These are phyloP conservation scores for Croton setiger DNA, from an alignment of 441 rosid genomes.

Conservation along the genomic window DNA sequence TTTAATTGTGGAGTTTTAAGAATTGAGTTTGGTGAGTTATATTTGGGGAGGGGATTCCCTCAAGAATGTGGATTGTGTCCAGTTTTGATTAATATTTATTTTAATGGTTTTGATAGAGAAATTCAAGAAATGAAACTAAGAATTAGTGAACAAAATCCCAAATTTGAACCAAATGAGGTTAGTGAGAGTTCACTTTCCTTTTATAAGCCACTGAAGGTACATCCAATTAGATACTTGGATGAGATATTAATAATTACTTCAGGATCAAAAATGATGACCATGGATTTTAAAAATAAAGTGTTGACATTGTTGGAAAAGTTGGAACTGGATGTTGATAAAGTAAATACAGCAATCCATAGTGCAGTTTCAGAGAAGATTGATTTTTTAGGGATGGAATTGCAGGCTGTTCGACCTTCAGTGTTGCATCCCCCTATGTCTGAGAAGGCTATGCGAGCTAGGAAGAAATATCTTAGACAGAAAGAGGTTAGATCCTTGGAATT, in stretches of 20 bases:
- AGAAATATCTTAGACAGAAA: constrained; percentile 81
- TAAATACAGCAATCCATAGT: constrained; percentile 64
- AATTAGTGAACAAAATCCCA: constrained; percentile 46
- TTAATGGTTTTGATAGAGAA: constrained; percentile 60
- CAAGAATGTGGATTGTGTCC: constrained; percentile 73
- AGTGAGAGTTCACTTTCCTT: constrained; percentile 39
- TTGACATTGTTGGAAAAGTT: constrained; percentile 50
- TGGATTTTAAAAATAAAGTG: constrained; percentile 57
- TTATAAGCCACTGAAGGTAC: constrained; percentile 57
- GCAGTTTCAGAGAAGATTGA: constrained; percentile 69
- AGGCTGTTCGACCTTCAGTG: constrained; percentile 84
- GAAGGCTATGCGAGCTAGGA: constrained; percentile 77
- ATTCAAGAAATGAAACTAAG: constrained; percentile 56
- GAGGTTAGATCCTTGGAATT: constrained; percentile 66
- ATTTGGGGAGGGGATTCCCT: constrained; percentile 72
- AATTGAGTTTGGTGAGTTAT: constrained; percentile 59
- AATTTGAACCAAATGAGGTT: constrained; percentile 32
- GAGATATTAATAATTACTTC: constrained; percentile 77
- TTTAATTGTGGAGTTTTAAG: constrained; percentile 49
- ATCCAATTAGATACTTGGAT: constrained; percentile 79
- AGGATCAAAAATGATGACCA: constrained; percentile 56
- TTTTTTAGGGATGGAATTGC: constrained; percentile 79
- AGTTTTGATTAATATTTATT: constrained; percentile 62
- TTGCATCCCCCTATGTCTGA: constrained; percentile 74
- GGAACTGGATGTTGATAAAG: constrained; percentile 55